These are phyloP conservation scores for Trifolium fragiferum DNA, from an alignment of 306 rosid genomes.

Conservation along the genomic window DNA sequence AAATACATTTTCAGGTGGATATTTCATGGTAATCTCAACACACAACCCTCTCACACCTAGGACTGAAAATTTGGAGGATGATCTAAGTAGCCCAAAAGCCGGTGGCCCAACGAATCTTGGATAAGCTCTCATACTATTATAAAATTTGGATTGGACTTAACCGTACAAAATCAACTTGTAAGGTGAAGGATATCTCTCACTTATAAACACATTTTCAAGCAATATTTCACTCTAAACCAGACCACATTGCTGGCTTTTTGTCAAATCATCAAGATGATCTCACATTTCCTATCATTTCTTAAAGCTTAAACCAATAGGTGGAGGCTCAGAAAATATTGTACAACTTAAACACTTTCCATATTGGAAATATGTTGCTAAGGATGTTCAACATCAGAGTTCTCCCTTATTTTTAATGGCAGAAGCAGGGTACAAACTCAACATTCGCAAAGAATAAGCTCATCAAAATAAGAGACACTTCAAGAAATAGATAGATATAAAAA, in stretches of 20 bases:
- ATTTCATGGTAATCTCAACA: neutral
- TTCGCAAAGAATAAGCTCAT: conserved; percentile 25
- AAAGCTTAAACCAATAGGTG: conserved; percentile 6
- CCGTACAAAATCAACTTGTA: neutral
- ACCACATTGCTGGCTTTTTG: neutral
- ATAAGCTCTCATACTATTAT: neutral
- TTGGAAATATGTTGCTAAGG: neutral
- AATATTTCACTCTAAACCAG: neutral
- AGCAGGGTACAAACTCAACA: conserved; percentile 3
- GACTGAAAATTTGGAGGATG: neutral
- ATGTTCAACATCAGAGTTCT: conserved; percentile 24
- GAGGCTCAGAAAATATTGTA: conserved; percentile 3
- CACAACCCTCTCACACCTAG: neutral
- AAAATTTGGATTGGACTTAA: neutral
- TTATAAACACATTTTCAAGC: neutral
- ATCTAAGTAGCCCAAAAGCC: neutral
- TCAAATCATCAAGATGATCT: neutral
- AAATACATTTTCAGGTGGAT: neutral
- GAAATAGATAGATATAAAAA: conserved; percentile 29
- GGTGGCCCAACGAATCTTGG: neutral
- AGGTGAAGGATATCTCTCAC: neutral
- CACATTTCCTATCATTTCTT: neutral
- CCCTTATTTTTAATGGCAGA: conserved; percentile 3
- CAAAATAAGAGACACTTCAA: conserved; percentile 24
- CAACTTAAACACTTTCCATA: neutral